Evolutionary conservation across 2,329 filamentous ascomycete species (phyloP), one percentile per base, ranked within the genome.

Genomic region (Cytospora mali): DNA sequence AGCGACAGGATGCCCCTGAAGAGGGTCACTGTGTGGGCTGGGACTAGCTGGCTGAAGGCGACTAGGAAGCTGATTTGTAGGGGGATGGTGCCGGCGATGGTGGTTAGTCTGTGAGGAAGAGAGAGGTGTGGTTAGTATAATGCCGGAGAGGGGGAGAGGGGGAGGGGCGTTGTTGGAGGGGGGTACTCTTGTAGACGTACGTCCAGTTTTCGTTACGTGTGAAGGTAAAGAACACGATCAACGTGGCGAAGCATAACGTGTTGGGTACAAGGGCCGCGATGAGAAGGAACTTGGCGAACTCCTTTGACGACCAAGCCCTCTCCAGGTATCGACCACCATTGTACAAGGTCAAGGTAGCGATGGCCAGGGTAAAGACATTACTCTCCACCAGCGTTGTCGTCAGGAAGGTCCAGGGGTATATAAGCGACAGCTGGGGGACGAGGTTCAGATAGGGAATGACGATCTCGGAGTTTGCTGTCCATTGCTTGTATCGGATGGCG

Each of bases 21-120:
- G 63, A 99, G 86, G 5, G 94, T 95, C 58, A 98, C 94, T 13
- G 95, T 99, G 76, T 99, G 95, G 66, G 97, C 93, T 25, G 95
- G 95, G 39, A 98, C 90, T 55, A 99, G 91, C 77, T 99, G 95
- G 78, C 96, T 98, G 78, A 98, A 97, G 60, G 94, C 92, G 70
- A 98, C 92, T 66, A 99, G 90, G 79, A 98, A 98, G 66, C 91
- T 89, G 53, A 95, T 93, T 76, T 97, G 94, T 62, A 97, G 82
- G 18, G 93, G 88, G 67, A 97, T 89, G 61, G 93, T 93, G 69
- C 95, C 95, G 69, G 91, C 91, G 72, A 98, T 91, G 67, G 91
- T 89, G 52, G 90, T 93, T 53, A 91, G 77, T 58, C 90, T 95
- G 71, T 55, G 61, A 6, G 58, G n/a, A 35, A 31, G 13, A 66